Base-by-base conservation (phyloP, 495 filamentous ascomycete species). In the Arthonia radiata region DNA sequence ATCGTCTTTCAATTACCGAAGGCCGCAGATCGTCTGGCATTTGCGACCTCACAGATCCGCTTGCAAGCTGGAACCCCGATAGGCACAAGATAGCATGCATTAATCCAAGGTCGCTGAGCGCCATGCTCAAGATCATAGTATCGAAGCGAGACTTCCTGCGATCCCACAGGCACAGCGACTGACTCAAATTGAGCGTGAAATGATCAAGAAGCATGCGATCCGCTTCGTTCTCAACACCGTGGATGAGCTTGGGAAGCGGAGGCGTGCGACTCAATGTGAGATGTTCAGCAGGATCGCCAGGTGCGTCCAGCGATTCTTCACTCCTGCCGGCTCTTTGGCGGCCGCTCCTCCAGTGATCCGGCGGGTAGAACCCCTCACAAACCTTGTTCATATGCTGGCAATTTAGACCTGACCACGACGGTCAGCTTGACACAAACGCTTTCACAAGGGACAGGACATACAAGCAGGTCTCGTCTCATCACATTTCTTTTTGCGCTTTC, bases 51-150 rank as follows among this genome's bases (percentile, higher is more conserved):
- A 12, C 28, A 18, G 13, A 37, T 40, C 11, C 56, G 52, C 27
- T 52, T 3, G 53, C 55, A 28, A 91, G 57, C 36, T 91, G 80
- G 28, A 72, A 81, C 28, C 76, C 74, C 5, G 81, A 74, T 4
- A 91, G 59, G 26, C 75, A 81, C 30, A 92, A 63, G 27, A 92
- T 66, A 17, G 79, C 86, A 46, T 92, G 81, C 81, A 92, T 92
- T 23, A 92, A 55, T 9, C 81, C 79, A 26, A 65, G 61, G 41
- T 92, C 75, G 29, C 71, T 58, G 8, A 77, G 64, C 0, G 81
- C 81, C 58, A 91, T 73, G 14, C 79, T 76, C 5, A 92, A 57
- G 27, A 92, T 56, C 46, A 86, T 72, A 34, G 79, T 73, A 40
- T 80, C 78, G 52, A 90, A 91, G 7, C 80, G 78, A 41, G 89